phyloP scores from a whole-genome alignment of 2,329 filamentous ascomycete species.

The Colletotrichum eremochloae region DNA sequence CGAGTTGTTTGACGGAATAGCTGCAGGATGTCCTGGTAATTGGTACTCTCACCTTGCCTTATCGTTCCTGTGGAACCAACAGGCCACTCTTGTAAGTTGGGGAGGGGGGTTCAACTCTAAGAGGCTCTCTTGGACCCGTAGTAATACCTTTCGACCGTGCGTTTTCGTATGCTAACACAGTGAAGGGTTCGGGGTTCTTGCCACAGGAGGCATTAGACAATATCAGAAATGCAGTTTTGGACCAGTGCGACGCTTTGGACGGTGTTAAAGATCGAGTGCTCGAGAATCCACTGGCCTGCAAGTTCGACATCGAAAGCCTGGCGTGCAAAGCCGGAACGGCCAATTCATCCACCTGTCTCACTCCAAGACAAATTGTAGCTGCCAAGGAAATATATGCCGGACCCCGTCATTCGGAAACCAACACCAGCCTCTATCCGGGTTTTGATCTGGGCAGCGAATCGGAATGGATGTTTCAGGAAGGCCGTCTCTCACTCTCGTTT shows the following conservation, averaged over 20 bases:
- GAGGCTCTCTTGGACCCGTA: not conserved
- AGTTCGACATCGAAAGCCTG: conserved; percentile 17
- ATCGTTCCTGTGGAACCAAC: conserved; percentile 34
- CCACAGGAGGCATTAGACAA: conserved; percentile 15
- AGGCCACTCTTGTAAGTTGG: conserved; percentile 15
- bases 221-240: conserved; percentile 14
- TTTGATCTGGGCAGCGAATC: conserved; percentile 31
- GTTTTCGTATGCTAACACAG: not conserved
- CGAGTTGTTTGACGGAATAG: conserved; percentile 15
- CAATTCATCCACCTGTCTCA: conserved; percentile 7
- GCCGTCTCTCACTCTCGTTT: conserved; percentile 21
- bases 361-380: not conserved
- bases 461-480: conserved; percentile 25
- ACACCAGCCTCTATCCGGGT: conserved; percentile 21
- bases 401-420: not conserved
- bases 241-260: conserved; percentile 14
- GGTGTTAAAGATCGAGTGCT: conserved; percentile 25
- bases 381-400: conserved; percentile 16
- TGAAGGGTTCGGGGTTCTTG: not conserved
- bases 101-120: not conserved
- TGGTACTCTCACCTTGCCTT: conserved; percentile 33
- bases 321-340: not conserved
- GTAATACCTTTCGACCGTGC: not conserved
- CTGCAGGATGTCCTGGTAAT: conserved; percentile 23
- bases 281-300: conserved; percentile 28